Percentiles rank a stretch among this genome's conserved stretches.
Conservation (phyloP, 208 protist species). For the Willaertia magna region DNA sequence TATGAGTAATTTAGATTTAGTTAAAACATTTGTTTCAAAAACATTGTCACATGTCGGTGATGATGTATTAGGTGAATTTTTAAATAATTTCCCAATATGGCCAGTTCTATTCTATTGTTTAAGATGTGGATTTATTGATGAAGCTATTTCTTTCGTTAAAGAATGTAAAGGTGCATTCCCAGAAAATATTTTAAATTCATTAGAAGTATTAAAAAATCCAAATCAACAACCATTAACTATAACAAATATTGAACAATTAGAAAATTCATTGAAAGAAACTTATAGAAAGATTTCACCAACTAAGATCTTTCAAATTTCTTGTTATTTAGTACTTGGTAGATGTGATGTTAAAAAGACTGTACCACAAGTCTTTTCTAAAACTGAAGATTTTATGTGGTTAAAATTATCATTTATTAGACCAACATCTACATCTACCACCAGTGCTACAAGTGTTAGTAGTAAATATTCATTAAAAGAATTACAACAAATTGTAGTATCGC, state of each 20-base stretch:
- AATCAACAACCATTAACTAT: no score
- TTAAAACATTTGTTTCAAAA: background rate
- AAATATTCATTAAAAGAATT: background rate
- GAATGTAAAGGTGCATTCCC: no score
- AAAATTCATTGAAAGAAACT: background rate
- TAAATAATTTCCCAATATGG: background rate
- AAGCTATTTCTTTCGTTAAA: background rate
- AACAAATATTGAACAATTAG: no score
- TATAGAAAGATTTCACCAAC: background rate
- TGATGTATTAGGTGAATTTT: background rate
- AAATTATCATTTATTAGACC: background rate
- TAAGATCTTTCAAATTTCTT: background rate
- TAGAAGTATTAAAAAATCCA: background rate
- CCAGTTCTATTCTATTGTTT: background rate
- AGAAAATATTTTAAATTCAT: background rate
- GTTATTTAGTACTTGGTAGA: background rate
- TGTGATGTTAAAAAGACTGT: background rate
- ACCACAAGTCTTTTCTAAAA: background rate
- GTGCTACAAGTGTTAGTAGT: no score
- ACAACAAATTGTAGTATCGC: background rate
- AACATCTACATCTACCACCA: no score
- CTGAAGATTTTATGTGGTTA: slow-evolving; percentile 5
- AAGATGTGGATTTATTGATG: background rate
- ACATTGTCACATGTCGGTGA: background rate
- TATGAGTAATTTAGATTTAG: background rate